These are phyloP conservation scores for Neopestalotiopsis clavispora DNA, from an alignment of 2,329 filamentous ascomycete genomes.

Conservation along the genomic window DNA sequence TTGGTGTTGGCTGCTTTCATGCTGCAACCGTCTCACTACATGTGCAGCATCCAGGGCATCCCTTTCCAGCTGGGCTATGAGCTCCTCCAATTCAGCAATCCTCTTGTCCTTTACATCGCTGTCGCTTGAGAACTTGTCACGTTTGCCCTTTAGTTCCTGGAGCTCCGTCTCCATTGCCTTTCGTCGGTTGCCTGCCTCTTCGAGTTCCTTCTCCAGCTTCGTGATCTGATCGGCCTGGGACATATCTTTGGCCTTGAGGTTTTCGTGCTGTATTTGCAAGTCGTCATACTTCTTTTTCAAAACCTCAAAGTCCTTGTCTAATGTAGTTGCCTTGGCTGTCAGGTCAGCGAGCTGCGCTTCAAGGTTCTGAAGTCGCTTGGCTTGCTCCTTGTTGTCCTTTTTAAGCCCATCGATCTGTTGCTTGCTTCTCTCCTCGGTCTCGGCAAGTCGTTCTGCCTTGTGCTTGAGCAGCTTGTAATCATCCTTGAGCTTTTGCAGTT, in stretches of 20 bases:
- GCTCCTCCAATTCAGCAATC: background rate
- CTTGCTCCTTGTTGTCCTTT: no score
- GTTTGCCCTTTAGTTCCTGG: background rate
- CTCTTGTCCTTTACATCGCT: background rate
- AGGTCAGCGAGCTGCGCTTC: background rate
- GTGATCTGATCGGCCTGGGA: background rate
- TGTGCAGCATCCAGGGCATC: background rate
- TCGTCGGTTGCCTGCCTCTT: background rate
- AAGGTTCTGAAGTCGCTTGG: background rate
- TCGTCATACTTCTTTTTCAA: slow-evolving; percentile 3
- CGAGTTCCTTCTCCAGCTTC: background rate
- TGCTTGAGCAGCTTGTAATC: no score
- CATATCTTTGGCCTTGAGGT: background rate
- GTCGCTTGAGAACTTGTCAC: background rate
- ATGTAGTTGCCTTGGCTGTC: background rate
- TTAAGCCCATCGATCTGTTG: no score
- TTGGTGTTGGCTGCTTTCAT: no score
- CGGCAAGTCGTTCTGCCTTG: no score
- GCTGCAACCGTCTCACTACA: no score
- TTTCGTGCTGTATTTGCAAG: background rate
- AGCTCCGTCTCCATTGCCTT: background rate
- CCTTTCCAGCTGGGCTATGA: background rate
- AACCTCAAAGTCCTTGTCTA: background rate
- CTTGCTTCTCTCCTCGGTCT: no score
- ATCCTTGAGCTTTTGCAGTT: no score